phyloP scores from a whole-genome alignment of 441 rosid genomes.

The Pelargonium myrrhifolium region DNA sequence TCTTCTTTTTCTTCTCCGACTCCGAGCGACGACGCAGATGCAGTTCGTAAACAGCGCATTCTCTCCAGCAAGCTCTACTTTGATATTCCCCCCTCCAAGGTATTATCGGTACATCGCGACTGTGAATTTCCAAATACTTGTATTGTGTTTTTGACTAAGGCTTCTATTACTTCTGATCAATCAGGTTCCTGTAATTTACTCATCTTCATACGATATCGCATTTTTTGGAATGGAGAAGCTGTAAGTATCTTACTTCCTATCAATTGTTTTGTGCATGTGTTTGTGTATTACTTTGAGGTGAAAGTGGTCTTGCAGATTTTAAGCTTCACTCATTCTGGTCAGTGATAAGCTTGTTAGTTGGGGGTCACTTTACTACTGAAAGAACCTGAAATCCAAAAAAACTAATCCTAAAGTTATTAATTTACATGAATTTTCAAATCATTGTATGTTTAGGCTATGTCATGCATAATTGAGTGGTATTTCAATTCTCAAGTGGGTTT shows the following conservation, averaged over 20 bases:
- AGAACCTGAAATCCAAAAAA: too few species aligned
- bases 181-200: conserved; percentile 3
- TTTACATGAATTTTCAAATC: too few species aligned
- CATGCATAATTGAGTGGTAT: too few species aligned
- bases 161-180: not conserved
- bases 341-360: too few species aligned
- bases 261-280: not conserved
- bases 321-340: not conserved
- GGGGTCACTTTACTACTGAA: too few species aligned
- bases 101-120: not conserved
- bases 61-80: conserved; percentile 72
- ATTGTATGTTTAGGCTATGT: too few species aligned
- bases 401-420: too few species aligned
- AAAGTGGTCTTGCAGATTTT: not conserved
- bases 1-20: conserved; percentile 26
- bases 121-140: not conserved
- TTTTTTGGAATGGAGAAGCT: conserved; percentile 1
- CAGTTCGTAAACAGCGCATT: conserved; percentile 53
- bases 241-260: not conserved
- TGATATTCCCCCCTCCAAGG: conserved; percentile 50
- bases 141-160: not conserved
- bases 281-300: not conserved
- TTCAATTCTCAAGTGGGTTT: too few species aligned
- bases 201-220: not conserved
- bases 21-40: conserved; percentile 26